These are phyloP conservation scores for Paraurostyla sp. DNA, from an alignment of 73 alveolate species.

Conservation along the genomic window DNA sequence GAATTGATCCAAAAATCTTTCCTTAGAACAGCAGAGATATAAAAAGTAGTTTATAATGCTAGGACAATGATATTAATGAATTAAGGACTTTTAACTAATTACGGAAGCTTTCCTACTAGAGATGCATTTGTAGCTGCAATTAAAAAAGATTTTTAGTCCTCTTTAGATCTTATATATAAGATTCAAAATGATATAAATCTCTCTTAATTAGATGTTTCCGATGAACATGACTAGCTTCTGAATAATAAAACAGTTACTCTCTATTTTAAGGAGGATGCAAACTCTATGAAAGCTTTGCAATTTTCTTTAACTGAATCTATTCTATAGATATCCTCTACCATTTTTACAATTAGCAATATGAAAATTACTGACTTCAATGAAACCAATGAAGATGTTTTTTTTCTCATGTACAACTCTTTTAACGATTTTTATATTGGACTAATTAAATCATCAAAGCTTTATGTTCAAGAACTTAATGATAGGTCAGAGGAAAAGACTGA, in stretches of 20 bases:
- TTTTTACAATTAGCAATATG: constrained; percentile 57
- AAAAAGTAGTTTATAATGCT: constrained; percentile 63
- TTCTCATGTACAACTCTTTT: constrained; percentile 52
- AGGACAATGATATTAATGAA: constrained; percentile 46
- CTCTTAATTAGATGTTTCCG: constrained; percentile 35
- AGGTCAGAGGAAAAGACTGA: constrained; percentile 19
- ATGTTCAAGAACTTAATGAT: constrained; percentile 46
- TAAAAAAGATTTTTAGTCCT: constrained; percentile 21
- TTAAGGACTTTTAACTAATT: constrained; percentile 11
- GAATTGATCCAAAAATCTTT: constrained; percentile 1
- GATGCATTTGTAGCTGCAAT: constrained; percentile 10
- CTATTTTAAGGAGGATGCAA: constrained; percentile 52
- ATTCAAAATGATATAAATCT: constrained; percentile 54
- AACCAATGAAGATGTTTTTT: constrained; percentile 66
- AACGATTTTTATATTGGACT: constrained; percentile 46
- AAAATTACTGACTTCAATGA: constrained; percentile 28
- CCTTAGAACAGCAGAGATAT: constrained; percentile 57
- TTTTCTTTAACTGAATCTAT: constrained; percentile 66
- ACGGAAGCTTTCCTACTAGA: not conserved
- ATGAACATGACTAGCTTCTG: constrained; percentile 38
- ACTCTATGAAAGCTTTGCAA: constrained; percentile 32
- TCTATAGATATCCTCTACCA: constrained; percentile 53
- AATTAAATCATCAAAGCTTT: constrained; percentile 17
- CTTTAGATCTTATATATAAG: constrained; percentile 45
- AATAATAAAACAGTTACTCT: constrained; percentile 50